Conservation (phyloP, 306 rosid species). For the Hippophae rhamnoides region DNA sequence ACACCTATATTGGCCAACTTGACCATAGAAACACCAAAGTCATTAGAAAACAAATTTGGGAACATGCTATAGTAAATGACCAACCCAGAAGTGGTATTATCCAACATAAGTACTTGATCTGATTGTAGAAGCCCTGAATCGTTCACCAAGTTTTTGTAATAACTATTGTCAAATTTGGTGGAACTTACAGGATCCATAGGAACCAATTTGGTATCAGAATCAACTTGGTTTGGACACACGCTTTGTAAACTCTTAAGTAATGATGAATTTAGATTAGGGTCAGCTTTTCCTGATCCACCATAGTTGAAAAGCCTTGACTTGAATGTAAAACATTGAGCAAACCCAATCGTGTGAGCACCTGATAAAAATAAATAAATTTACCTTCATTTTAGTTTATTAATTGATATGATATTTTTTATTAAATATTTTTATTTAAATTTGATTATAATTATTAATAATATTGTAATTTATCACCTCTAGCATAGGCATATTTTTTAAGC, state of each 20-base stretch:
- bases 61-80: slow-evolving; percentile 47
- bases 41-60: slow-evolving; percentile 44
- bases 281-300: slow-evolving; percentile 56
- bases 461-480: no score
- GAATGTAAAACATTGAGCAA: slow-evolving; percentile 82
- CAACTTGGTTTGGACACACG: slow-evolving; percentile 50
- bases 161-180: slow-evolving; percentile 56
- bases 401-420: no score
- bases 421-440: no score
- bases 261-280: slow-evolving; percentile 48
- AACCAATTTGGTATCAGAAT: slow-evolving; percentile 55
- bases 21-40: slow-evolving; percentile 59
- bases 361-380: no score
- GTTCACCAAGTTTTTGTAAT: slow-evolving; percentile 54
- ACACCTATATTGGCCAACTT: slow-evolving; percentile 65
- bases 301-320: slow-evolving; percentile 67
- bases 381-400: no score
- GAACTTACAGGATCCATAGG: slow-evolving; percentile 45
- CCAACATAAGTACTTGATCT: slow-evolving; percentile 62
- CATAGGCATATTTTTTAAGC: no score
- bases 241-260: slow-evolving; percentile 34
- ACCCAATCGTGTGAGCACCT: slow-evolving; percentile 84
- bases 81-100: slow-evolving; percentile 44
- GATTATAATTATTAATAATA: no score
- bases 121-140: slow-evolving; percentile 64